Percentiles rank a stretch among this genome's conserved stretches.
These are phyloP conservation scores for Hippophae gyantsensis DNA, from an alignment of 306 rosid genomes.

Conservation along the genomic window DNA sequence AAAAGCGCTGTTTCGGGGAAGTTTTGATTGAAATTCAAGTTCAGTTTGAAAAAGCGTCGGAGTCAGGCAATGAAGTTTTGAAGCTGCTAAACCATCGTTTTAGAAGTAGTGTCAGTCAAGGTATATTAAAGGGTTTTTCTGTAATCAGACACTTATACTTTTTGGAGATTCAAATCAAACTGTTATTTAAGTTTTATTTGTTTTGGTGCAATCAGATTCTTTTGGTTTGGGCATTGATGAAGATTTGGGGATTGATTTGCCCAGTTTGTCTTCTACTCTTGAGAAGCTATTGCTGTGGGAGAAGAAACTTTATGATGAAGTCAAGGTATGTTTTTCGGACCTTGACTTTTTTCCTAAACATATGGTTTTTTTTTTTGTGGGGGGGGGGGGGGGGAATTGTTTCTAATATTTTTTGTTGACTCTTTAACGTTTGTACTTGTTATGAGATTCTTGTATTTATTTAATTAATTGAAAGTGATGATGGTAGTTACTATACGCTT, in stretches of 20 bases:
- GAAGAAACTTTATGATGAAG: slow-evolving; percentile 71
- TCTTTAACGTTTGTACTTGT: background rate
- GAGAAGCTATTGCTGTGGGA: slow-evolving; percentile 68
- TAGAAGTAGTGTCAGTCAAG: slow-evolving; percentile 34
- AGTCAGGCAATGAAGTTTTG: slow-evolving; percentile 45
- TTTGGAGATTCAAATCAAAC: background rate
- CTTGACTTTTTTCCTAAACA: background rate
- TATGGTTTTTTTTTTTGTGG: background rate
- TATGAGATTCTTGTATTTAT: background rate
- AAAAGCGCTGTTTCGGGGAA: slow-evolving; percentile 30
- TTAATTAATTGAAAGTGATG: no score
- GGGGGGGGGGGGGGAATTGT: no score
- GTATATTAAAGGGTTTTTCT: slow-evolving; percentile 20
- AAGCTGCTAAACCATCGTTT: slow-evolving; percentile 44
- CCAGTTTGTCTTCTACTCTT: slow-evolving; percentile 43
- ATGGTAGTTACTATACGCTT: background rate
- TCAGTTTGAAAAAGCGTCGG: slow-evolving; percentile 51
- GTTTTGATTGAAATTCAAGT: slow-evolving; percentile 47
- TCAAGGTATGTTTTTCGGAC: slow-evolving; percentile 40
- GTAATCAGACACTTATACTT: background rate
- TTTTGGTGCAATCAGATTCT: slow-evolving; percentile 33
- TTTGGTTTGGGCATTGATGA: slow-evolving; percentile 14
- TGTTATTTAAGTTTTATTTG: background rate
- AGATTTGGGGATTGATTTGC: slow-evolving; percentile 22
- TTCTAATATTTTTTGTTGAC: background rate